These are phyloP conservation scores for Graphilbum fragrans DNA, from an alignment of 2,329 filamentous ascomycete genomes.

Conservation along the genomic window DNA sequence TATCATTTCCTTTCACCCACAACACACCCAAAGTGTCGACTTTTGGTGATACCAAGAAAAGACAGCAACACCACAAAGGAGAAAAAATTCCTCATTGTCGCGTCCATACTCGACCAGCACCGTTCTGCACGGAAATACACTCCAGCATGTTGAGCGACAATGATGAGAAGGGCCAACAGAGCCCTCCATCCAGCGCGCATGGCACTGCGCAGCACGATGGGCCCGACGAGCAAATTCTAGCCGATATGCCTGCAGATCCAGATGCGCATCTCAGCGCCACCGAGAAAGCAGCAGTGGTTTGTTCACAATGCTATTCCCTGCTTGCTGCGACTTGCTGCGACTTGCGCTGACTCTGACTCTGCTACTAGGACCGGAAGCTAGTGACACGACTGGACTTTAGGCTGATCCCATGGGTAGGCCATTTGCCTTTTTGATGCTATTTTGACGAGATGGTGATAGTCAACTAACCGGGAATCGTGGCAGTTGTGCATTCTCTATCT, in stretches of 20 bases:
- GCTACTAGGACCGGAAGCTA: constrained; percentile 19
- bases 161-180: constrained; percentile 11
- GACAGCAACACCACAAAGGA: neutral
- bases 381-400: constrained; percentile 19
- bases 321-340: no score
- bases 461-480: no score
- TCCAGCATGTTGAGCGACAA: constrained; percentile 8
- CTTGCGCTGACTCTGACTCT: no score
- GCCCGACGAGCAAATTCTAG: neutral
- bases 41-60: neutral
- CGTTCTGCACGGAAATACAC: no score
- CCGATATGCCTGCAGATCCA: constrained; percentile 16
- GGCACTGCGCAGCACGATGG: neutral
- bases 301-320: no score
- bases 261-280: constrained; percentile 18
- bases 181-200: constrained; percentile 1
- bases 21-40: no score
- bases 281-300: constrained; percentile 16
- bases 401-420: constrained; percentile 23
- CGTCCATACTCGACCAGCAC: no score
- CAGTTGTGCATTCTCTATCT: constrained; percentile 60
- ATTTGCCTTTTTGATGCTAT: neutral
- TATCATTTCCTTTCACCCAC: no score
- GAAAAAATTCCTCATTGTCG: neutral
- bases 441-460: neutral